Evolutionary conservation across 179 eudicot species (phyloP), one percentile per base, ranked within the genome.

Genomic region (Spergularia azorica): DNA sequence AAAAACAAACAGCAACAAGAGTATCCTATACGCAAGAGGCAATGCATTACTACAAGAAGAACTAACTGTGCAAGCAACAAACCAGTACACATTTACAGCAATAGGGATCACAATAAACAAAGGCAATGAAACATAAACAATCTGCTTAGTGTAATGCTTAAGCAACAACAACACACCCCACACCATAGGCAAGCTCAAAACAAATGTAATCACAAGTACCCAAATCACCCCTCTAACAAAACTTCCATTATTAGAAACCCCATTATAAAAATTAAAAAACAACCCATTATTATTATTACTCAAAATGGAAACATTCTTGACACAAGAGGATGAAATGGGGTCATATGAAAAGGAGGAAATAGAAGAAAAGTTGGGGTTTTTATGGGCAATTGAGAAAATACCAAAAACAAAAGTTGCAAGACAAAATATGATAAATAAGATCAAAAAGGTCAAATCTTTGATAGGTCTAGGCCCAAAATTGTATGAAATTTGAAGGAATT

Each of bases 61-160:
- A 76, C 77, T 88, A 61, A 95, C 68, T 0, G 95, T 90, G 75
- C 99, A 95, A 13, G 91, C 97, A 71, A 93, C 97, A 74, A 95
- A 95, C 99, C 99, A 94, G 59, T 90, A 95, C 18, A 93, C 89
- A 75, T 95, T 87, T 14, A 93, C 38, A 74, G 76, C 86, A 77
- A 91, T 61, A 1, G 96, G 97, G 11, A 95, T 87, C 5, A 89
- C 71, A 57, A 93, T 65, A 73, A 91, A 88, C 75, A 93, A 88
- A 61, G 99, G 99, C 50, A 93, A 86, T 12, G 91, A 87, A 4
- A 73, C 83, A 83, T 95, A 95, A 59, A 95, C 97, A 59, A 95
- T 76, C 83, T 93, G 98, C 80, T 91, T 95, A 56, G 97, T 79
- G 60, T 85, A 95, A 80, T 80, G 90, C 74, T 90, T 95, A 60